Evolutionary conservation across 2,329 filamentous ascomycete species (phyloP), one percentile per base, ranked within the genome.

Genomic region (Bisporella sp.): DNA sequence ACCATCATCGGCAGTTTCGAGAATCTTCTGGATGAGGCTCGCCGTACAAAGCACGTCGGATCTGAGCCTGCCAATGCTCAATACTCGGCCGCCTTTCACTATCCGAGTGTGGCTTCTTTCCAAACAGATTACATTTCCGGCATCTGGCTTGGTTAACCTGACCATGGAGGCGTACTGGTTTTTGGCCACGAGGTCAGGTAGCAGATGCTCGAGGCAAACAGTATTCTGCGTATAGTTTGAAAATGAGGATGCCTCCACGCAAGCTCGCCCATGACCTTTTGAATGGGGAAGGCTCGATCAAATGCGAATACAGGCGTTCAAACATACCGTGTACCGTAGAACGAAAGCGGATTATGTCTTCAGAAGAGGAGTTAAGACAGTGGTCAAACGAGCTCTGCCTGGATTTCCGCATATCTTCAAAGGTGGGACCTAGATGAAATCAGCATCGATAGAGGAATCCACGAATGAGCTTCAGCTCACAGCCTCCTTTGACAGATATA

Each of bases 381-480:
- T 47, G 48, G 45, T 57, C 9, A 31, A 57, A 59, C 13, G 53
- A 57, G 42, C 45, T 55, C 47, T 54, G 21, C 49, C 51, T 56
- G 30, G 51, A 56, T 53, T 57, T 57, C 41, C 45, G 45, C 31
- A 59, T 57, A 41, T 57, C 50, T 35, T 57, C n/a, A 53, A 57
- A 59, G 31, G 42, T 57, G 32, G 49, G 44, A 57, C 52, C 52
- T 58, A 55, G 47, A 41, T 45, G 48, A n/a, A 54, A 52, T 54
- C 31, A 57, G 48, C 51, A 48, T 49, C 43, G 33, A 45, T 47
- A 13, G 47, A 50, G 44, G 48, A 33, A 50, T 51, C 53, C 42
- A 53, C n/a, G 49, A 46, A 53, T 35, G 45, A 32, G 48, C 48
- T 55, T 55, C 21, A 53, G 77, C 69, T 52, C 12, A 59, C 45